These are phyloP conservation scores for Entelexis sorbosivorans DNA, from an alignment of 1,139 yeast genomes.

Conservation along the genomic window DNA sequence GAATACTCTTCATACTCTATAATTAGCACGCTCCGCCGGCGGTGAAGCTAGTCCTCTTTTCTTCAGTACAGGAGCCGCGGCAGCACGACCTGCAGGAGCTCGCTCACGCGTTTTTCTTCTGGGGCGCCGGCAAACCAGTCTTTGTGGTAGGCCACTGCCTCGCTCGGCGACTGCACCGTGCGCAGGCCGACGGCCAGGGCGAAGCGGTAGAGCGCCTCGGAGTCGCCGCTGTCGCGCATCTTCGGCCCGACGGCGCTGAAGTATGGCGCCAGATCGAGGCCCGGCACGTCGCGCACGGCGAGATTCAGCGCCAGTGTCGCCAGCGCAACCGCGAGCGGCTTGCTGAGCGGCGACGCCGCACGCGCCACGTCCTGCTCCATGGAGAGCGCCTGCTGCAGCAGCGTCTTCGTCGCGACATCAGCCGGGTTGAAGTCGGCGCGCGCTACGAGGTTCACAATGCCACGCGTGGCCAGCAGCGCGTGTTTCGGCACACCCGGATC, in stretches of 20 bases:
- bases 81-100: constrained; percentile 13
- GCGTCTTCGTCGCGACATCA: constrained; percentile 26
- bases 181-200: constrained; percentile 45
- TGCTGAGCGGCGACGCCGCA: constrained; percentile 11
- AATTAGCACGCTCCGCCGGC: too few relatives aligned
- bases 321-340: constrained; percentile 35
- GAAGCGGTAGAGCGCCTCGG: constrained; percentile 51
- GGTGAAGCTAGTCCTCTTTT: too few relatives aligned
- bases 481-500: constrained; percentile 35
- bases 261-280: constrained; percentile 23
- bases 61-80: constrained; percentile 9
- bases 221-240: constrained; percentile 24
- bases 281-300: constrained; percentile 27
- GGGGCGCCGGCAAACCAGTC: constrained; percentile 9
- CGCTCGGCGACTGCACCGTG: constrained; percentile 13
- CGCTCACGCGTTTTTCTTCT: constrained; percentile 17
- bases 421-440: constrained; percentile 36
- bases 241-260: constrained; percentile 16
- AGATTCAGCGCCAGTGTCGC: constrained; percentile 47
- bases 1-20: too few relatives aligned
- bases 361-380: constrained; percentile 27
- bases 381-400: constrained; percentile 26
- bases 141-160: not conserved
- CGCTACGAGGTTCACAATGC: constrained; percentile 41
- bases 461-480: constrained; percentile 44